phyloP scores from a whole-genome alignment of 805 yeast genomes.

The Martiniozyma abietophila region DNA sequence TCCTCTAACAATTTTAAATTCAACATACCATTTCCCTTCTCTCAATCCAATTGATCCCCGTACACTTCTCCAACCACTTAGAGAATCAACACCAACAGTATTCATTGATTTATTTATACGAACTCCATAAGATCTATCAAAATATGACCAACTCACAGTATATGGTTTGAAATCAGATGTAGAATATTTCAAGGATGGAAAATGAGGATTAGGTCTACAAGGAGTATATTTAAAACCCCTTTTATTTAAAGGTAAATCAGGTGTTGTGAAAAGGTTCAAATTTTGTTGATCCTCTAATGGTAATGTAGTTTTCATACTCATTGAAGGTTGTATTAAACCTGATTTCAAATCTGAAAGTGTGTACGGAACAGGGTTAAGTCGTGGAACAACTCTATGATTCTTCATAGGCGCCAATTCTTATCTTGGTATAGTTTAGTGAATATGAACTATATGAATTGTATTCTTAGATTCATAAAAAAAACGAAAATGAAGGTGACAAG shows the following conservation, averaged over 20 bases:
- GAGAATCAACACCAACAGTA: constrained; percentile 42
- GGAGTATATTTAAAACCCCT: constrained; percentile 76
- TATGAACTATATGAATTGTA: too few species aligned
- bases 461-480: too few species aligned
- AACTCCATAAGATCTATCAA: constrained; percentile 62
- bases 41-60: constrained; percentile 66
- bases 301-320: too few species aligned
- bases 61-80: constrained; percentile 67
- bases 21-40: constrained; percentile 77
- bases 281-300: constrained; percentile 5
- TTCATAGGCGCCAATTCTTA: constrained; percentile 4
- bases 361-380: constrained; percentile 29
- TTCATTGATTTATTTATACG: constrained; percentile 30
- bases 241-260: constrained; percentile 75
- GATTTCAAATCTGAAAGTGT: constrained; percentile 22
- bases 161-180: constrained; percentile 70
- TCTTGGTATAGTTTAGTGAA: background rate
- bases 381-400: constrained; percentile 18
- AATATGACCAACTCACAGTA: constrained; percentile 44
- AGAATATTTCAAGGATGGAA: constrained; percentile 51
- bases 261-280: constrained; percentile 34
- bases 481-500: too few species aligned
- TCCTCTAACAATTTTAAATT: constrained; percentile 43
- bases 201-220: constrained; percentile 60
- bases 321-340: too few species aligned